Conservation (phyloP, 2,329 filamentous ascomycete species). For the Alternaria conjuncta region DNA sequence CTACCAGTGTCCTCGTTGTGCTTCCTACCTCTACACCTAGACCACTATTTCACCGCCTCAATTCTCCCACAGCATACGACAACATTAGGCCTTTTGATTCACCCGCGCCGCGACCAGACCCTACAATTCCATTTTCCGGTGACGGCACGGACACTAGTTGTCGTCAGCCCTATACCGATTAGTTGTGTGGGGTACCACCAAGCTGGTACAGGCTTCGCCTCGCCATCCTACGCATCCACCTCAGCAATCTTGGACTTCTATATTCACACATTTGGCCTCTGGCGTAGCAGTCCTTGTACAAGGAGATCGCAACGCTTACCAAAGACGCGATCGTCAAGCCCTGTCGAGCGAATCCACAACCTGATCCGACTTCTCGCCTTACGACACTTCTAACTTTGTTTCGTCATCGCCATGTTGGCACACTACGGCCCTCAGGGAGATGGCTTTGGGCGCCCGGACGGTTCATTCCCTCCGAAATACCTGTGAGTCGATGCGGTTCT, state of each 20-base stretch:
- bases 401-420: slow-evolving; percentile 22
- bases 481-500: slow-evolving; percentile 18
- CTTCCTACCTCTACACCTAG: slow-evolving; percentile 4
- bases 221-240: slow-evolving; percentile 16
- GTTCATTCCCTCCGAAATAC: slow-evolving; percentile 14
- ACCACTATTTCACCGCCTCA: slow-evolving; percentile 18
- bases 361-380: slow-evolving; percentile 14
- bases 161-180: slow-evolving; percentile 32
- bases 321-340: slow-evolving; percentile 14
- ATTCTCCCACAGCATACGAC: slow-evolving; percentile 8
- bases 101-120: slow-evolving; percentile 13
- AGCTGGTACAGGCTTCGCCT: slow-evolving; percentile 26
- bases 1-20: slow-evolving; percentile 14
- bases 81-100: slow-evolving; percentile 5
- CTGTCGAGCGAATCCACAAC: slow-evolving; percentile 9
- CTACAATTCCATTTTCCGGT: slow-evolving; percentile 2
- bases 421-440: slow-evolving; percentile 13
- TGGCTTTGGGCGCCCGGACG: slow-evolving; percentile 18
- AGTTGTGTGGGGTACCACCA: slow-evolving; percentile 18
- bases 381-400: slow-evolving; percentile 10
- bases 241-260: slow-evolving; percentile 23
- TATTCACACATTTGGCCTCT: slow-evolving; percentile 10
- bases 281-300: slow-evolving; percentile 6
- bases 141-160: slow-evolving; percentile 11
- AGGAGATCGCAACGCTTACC: slow-evolving; percentile 9